Conservation (phyloP, 495 filamentous ascomycete species). For the Trichocladium antarcticum region DNA sequence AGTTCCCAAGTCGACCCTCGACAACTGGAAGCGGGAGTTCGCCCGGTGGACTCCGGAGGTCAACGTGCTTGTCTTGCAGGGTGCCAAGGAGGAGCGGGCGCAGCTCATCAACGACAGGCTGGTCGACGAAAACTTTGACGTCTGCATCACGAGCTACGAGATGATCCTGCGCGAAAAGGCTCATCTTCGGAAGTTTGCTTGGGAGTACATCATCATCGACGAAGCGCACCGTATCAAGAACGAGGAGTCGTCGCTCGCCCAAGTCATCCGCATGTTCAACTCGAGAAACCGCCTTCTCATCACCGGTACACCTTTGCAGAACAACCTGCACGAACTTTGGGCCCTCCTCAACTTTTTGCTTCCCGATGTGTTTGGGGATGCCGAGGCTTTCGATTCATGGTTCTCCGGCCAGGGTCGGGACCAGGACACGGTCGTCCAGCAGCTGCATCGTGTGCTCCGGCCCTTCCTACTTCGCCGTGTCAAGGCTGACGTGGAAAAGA, state of each 20-base stretch:
- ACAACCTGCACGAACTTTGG: slow-evolving; percentile 99
- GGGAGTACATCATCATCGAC: slow-evolving; percentile 99
- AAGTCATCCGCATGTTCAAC: slow-evolving; percentile 94
- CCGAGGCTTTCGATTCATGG: slow-evolving; percentile 98
- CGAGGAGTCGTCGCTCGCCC: slow-evolving; percentile 91
- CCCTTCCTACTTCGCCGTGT: slow-evolving; percentile 94
- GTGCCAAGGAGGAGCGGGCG: slow-evolving; percentile 86
- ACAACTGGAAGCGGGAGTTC: slow-evolving; percentile 98
- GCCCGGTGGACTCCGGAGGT: slow-evolving; percentile 89
- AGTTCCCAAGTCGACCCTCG: slow-evolving; percentile 93
- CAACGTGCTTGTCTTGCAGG: slow-evolving; percentile 87
- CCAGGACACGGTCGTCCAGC: slow-evolving; percentile 93
- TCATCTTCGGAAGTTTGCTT: slow-evolving; percentile 92
- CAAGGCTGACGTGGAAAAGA: slow-evolving; percentile 98
- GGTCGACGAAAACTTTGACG: slow-evolving; percentile 59
- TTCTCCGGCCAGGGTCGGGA: slow-evolving; percentile 82
- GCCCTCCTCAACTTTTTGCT: slow-evolving; percentile 93
- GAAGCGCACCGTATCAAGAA: slow-evolving; percentile 99
- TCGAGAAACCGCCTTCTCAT: slow-evolving; percentile 92
- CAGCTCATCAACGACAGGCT: slow-evolving; percentile 83
- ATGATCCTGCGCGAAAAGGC: slow-evolving; percentile 79
- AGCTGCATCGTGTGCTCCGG: slow-evolving; percentile 84
- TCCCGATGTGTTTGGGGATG: slow-evolving; percentile 94
- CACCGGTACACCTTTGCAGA: slow-evolving; percentile 94
- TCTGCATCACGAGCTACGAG: slow-evolving; percentile 36